Conservation (phyloP, 257 asterid species). For the Lycium barbarum region DNA sequence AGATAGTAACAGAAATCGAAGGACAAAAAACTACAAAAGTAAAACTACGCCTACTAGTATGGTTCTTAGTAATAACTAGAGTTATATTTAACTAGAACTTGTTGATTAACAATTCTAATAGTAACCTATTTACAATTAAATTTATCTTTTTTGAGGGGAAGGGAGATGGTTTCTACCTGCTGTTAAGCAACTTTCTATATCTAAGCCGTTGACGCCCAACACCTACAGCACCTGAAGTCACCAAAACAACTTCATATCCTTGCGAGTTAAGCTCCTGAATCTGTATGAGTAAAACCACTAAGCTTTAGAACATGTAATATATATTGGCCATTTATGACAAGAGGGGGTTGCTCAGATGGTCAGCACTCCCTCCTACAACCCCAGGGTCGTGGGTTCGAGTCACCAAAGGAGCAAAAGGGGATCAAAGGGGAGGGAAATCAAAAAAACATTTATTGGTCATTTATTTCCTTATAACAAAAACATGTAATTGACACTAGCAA, state of each 20-base stretch:
- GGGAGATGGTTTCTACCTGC: slow-evolving; percentile 66
- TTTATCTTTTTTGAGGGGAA: background rate
- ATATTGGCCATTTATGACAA: too few species aligned
- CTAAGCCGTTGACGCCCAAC: slow-evolving; percentile 94
- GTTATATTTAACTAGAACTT: too few species aligned
- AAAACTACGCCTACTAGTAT: too few species aligned
- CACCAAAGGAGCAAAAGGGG: too few species aligned
- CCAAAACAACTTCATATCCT: slow-evolving; percentile 94
- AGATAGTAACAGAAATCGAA: too few species aligned
- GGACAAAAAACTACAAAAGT: too few species aligned
- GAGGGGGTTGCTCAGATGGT: too few species aligned
- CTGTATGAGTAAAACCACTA: slow-evolving; percentile 53
- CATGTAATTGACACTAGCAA: background rate
- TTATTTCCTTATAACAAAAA: too few species aligned
- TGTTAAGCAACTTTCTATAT: slow-evolving; percentile 76
- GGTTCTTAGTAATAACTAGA: background rate
- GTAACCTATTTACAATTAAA: background rate
- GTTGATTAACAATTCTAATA: background rate
- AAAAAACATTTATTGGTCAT: too few species aligned
- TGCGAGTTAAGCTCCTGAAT: slow-evolving; percentile 78
- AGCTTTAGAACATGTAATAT: slow-evolving; percentile 18
- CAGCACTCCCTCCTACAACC: too few species aligned
- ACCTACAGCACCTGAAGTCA: slow-evolving; percentile 97
- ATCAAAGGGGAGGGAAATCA: too few species aligned
- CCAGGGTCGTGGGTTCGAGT: too few species aligned